A percentile compares a stretch with the other conserved stretches of the same genome.
These are phyloP conservation scores for Cotoneaster glaucophyllus DNA, from an alignment of 306 rosid genomes.

Conservation along the genomic window DNA sequence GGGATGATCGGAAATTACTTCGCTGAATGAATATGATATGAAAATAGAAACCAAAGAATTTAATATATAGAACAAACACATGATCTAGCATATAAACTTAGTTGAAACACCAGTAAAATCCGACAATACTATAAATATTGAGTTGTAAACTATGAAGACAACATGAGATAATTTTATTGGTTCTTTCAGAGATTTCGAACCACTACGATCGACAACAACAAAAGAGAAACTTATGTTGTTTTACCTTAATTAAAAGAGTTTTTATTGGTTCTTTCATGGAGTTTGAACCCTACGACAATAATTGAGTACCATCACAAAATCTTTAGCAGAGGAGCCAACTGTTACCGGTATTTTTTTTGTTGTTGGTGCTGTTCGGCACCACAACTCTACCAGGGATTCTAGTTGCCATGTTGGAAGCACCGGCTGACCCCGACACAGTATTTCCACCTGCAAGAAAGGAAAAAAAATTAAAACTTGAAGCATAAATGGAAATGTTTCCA, in stretches of 20 bases:
- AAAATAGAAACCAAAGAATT: constrained; percentile 15
- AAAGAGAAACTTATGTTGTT: not conserved
- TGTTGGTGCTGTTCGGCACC: constrained; percentile 74
- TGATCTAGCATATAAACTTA: not conserved
- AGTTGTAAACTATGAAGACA: constrained; percentile 15
- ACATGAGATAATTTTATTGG: not conserved
- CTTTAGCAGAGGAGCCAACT: constrained; percentile 91
- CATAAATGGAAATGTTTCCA: not conserved
- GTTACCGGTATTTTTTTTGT: constrained; percentile 63
- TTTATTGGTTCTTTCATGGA: constrained; percentile 15
- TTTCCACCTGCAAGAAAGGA: constrained; percentile 56
- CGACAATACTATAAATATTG: constrained; percentile 7
- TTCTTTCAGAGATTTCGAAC: not conserved
- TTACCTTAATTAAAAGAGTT: not conserved
- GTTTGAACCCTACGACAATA: constrained; percentile 41
- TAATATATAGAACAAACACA: constrained; percentile 3
- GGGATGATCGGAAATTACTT: not conserved
- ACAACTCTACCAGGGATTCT: constrained; percentile 69
- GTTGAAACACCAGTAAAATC: not conserved
- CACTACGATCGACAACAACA: not conserved
- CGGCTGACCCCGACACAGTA: constrained; percentile 77
- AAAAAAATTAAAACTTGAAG: not conserved
- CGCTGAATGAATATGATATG: not conserved
- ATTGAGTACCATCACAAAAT: constrained; percentile 79
- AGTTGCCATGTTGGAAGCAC: constrained; percentile 64